Percentiles rank a stretch among this genome's conserved stretches.
These are phyloP conservation scores for Amanita phalloides DNA, from an alignment of 768 basidiomycete genomes.

Conservation along the genomic window DNA sequence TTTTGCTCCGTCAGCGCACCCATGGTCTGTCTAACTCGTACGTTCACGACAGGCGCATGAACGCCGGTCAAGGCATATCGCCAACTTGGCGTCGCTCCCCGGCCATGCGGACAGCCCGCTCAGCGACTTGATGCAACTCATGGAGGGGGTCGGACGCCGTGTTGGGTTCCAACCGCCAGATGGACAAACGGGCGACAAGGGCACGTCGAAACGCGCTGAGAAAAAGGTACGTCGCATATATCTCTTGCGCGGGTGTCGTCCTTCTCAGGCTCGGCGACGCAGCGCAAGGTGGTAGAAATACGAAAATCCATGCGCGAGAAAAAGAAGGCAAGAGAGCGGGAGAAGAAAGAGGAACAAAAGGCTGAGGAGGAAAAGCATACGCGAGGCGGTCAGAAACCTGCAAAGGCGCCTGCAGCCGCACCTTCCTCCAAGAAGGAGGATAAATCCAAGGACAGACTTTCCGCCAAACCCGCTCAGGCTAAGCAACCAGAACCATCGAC, in stretches of 20 bases:
- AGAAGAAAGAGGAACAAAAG: constrained; percentile 5
- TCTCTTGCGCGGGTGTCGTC: neutral
- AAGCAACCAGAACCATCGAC: constrained; percentile 16
- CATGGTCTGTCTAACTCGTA: constrained; percentile 1
- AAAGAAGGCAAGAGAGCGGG: constrained; percentile 1
- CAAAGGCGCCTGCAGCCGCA: constrained; percentile 5
- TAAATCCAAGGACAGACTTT: neutral
- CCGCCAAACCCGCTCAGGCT: neutral
- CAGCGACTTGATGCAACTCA: neutral
- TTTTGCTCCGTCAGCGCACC: constrained; percentile 11
- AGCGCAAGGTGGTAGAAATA: neutral
- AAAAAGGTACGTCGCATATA: constrained; percentile 38
- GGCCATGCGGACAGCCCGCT: neutral
- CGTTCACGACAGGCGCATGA: constrained; percentile 41
- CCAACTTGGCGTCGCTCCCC: constrained; percentile 20
- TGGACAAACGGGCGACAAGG: constrained; percentile 12
- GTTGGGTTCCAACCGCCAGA: constrained; percentile 13
- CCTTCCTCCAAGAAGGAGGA: neutral
- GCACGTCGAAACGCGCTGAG: constrained; percentile 45
- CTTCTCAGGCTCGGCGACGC: neutral
- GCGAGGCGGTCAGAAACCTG: neutral
- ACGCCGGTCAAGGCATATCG: constrained; percentile 47
- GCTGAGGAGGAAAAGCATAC: neutral
- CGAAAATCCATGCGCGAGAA: constrained; percentile 1
- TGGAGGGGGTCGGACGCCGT: constrained; percentile 10